Base-by-base conservation (phyloP, 305 asterid species). In the Solanum chacoense region DNA sequence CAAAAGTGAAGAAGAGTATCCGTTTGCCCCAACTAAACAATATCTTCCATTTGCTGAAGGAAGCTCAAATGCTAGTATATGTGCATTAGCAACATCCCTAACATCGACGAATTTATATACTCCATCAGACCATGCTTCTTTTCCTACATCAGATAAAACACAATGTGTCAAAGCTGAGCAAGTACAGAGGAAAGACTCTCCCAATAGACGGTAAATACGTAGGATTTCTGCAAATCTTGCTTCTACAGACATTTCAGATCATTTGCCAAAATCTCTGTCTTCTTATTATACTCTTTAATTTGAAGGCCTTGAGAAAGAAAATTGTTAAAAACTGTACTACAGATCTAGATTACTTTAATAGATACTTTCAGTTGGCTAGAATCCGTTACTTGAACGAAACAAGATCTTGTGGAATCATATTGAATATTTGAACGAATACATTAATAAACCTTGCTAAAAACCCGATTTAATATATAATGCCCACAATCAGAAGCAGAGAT, bases 61-160 rank as follows among this genome's bases (percentile, higher is more conserved):
- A 50, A 85, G 88, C 87, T 94, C 96, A 45, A 90, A 89, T 11
- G 91, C 95, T 85, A 90, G 13, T 42, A 91, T 65, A 84, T 94
- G 94, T 38, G 94, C 95, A 79, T 20, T 4, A 11, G 91, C 94
- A 75, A 92, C 93, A 87, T 93, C 95, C 91, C 92, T 93, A 85
- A 91, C 92, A 88, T 93, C 94, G 16, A 93, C 95, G 0, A 72
- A 85, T 35, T 32, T 67, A 85, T 76, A 38, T 22, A 2, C 12
- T 32, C 90, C 90, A 50, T 81, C 35, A 11, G 89, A 87, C 34
- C 74, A 78, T 79, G 84, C 69, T 35, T 79, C 88, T 8, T 35
- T 45, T 29, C 90, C 92, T 88, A 34, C 42, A 88, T 24, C 81
- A 18, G 22, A 73, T n/a, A 10, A 36, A 63, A n/a, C 11, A 36